These are phyloP conservation scores for Hygrophorus pudorinus DNA, from an alignment of 768 basidiomycete species.

Conservation along the genomic window DNA sequence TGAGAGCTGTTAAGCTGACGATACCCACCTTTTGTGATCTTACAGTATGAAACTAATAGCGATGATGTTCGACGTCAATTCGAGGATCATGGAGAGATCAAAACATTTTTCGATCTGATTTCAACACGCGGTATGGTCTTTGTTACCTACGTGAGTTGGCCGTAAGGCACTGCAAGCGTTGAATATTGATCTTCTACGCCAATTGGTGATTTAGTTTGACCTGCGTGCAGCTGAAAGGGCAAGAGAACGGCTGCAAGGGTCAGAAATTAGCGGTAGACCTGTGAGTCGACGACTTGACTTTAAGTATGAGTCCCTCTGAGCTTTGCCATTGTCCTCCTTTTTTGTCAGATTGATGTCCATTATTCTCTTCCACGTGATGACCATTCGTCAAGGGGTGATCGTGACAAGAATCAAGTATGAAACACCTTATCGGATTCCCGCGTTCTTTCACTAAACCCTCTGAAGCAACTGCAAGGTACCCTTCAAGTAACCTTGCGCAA, in stretches of 20 bases:
- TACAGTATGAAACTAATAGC: constrained; percentile 83
- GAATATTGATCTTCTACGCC: constrained; percentile 9
- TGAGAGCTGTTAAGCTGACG: not conserved
- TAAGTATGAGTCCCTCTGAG: constrained; percentile 7
- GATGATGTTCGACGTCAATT: constrained; percentile 78
- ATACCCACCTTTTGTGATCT: constrained; percentile 11
- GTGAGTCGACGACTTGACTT: constrained; percentile 39
- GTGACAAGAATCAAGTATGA: constrained; percentile 78
- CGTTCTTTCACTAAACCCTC: not conserved
- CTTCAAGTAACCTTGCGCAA: constrained; percentile 70
- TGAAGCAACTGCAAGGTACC: constrained; percentile 72
- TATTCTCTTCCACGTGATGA: constrained; percentile 92
- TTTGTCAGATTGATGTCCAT: constrained; percentile 88
- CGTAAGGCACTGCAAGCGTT: not conserved
- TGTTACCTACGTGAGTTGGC: constrained; percentile 86
- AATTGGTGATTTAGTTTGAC: constrained; percentile 57
- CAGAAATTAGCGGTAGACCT: constrained; percentile 77
- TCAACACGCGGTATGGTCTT: constrained; percentile 97
- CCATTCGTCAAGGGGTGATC: constrained; percentile 50
- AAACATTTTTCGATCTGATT: constrained; percentile 94
- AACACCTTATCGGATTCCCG: not conserved
- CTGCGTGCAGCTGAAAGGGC: constrained; percentile 89
- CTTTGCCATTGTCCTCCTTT: constrained; percentile 15
- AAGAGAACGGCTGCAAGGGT: constrained; percentile 82
- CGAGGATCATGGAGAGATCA: constrained; percentile 91